A percentile compares a stretch with the other conserved stretches of the same genome.
Evolutionary conservation across 768 basidiomycete species (phyloP).

Genomic region (Leucosporidium scottii): DNA sequence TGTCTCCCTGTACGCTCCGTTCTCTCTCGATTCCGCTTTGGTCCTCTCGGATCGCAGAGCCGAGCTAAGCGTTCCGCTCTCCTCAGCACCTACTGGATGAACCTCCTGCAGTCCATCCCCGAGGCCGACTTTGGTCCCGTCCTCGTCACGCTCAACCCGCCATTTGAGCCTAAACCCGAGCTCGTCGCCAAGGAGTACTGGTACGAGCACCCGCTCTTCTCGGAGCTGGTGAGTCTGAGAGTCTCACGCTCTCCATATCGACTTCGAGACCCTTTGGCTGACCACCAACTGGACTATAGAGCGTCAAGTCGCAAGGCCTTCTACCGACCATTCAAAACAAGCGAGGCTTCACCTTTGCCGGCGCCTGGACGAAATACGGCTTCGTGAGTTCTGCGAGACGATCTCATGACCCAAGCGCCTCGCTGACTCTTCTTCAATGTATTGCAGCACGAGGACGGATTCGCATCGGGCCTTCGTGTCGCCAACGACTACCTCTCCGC

Average conservation of each 20-base stretch:
- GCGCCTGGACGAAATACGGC: conserved; percentile 68
- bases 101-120: conserved; percentile 62
- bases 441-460: conserved; percentile 62
- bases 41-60: too few species aligned
- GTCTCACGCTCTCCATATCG: too few species aligned
- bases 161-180: conserved; percentile 52
- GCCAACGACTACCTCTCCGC: conserved; percentile 22
- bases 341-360: conserved; percentile 58
- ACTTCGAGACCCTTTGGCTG: too few species aligned
- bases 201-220: conserved; percentile 66
- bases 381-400: conserved; percentile 43
- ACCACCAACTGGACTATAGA: too few species aligned
- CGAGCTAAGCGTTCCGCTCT: too few species aligned
- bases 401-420: background rate
- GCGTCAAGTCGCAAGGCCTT: conserved; percentile 52
- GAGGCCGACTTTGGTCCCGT: conserved; percentile 55
- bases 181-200: conserved; percentile 51
- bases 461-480: conserved; percentile 48
- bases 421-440: background rate
- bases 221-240: conserved; percentile 47
- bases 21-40: background rate
- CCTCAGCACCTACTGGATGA: conserved; percentile 59
- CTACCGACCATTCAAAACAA: conserved; percentile 57
- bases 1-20: conserved; percentile 54
- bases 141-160: conserved; percentile 66